phyloP scores from a whole-genome alignment of 2,329 filamentous ascomycete genomes.

The Aspergillus ochraceoroseus region DNA sequence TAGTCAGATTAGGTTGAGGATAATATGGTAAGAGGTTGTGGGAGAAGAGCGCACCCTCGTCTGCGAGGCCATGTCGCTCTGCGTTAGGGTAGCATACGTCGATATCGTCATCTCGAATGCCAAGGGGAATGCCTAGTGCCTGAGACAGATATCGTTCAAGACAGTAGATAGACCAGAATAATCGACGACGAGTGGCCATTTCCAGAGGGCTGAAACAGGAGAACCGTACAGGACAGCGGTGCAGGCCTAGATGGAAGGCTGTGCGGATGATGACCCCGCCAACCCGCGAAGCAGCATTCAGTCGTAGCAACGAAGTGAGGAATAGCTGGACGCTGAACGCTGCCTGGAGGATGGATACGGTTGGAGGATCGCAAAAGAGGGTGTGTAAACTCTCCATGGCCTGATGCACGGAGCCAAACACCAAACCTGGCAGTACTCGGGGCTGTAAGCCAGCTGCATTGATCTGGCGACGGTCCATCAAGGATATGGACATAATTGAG shows the following conservation, averaged over 20 bases:
- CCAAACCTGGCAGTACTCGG: constrained; percentile 42
- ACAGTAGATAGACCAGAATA: constrained; percentile 57
- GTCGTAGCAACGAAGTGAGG: constrained; percentile 52
- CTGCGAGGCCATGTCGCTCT: constrained; percentile 40
- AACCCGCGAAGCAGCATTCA: constrained; percentile 55
- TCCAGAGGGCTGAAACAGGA: constrained; percentile 49
- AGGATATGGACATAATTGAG: constrained; percentile 51
- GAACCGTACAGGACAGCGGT: constrained; percentile 53
- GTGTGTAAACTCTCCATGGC: constrained; percentile 49
- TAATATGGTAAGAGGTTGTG: not conserved
- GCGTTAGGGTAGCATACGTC: constrained; percentile 54
- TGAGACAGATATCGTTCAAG: constrained; percentile 55
- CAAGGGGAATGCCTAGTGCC: constrained; percentile 52
- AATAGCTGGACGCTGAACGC: constrained; percentile 53
- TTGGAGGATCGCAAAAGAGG: constrained; percentile 47
- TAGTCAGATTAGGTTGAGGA: not conserved
- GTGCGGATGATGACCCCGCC: constrained; percentile 54
- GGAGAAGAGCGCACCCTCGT: constrained; percentile 5
- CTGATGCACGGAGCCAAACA: constrained; percentile 50
- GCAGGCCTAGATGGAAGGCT: constrained; percentile 55
- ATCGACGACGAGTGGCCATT: constrained; percentile 46
- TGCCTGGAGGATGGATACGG: constrained; percentile 48
- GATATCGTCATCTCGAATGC: constrained; percentile 54
- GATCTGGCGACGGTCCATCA: constrained; percentile 50
- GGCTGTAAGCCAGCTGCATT: constrained; percentile 10